Conservation (phyloP, 2,329 filamentous ascomycete species). For the Paecilomyces sp. region DNA sequence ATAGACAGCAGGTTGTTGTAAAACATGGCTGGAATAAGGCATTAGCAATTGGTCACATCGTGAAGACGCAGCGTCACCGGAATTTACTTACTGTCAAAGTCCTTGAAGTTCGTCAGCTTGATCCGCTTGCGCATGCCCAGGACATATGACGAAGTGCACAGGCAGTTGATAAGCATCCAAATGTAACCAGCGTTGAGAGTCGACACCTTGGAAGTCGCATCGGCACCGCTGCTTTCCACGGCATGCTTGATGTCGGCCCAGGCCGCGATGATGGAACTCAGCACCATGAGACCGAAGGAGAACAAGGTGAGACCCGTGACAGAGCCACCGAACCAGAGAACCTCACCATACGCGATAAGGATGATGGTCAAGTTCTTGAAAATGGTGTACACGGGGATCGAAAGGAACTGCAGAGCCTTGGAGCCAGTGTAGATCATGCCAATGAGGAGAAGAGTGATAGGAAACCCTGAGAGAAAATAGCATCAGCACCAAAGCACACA, state of each 20-base stretch:
- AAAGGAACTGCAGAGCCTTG: constrained; percentile 92
- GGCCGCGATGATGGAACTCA: constrained; percentile 88
- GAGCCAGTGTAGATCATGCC: constrained; percentile 99
- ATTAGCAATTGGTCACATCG: constrained; percentile 1
- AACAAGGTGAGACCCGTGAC: constrained; percentile 82
- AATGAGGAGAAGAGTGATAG: constrained; percentile 88
- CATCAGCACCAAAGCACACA: not conserved
- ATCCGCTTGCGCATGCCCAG: constrained; percentile 96
- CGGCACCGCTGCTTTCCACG: constrained; percentile 54
- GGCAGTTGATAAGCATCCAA: constrained; percentile 96
- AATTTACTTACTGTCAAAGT: constrained; percentile 82
- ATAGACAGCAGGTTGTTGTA: constrained; percentile 99
- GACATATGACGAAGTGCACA: constrained; percentile 86
- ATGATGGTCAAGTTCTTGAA: constrained; percentile 99
- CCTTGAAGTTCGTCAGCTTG: constrained; percentile 99
- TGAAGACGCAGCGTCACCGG: not conserved
- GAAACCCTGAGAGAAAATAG: constrained; percentile 63
- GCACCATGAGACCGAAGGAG: constrained; percentile 92
- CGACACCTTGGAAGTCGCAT: constrained; percentile 68
- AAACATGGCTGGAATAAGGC: constrained; percentile 72
- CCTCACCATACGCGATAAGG: constrained; percentile 95
- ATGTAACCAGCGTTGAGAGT: constrained; percentile 92
- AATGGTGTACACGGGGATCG: constrained; percentile 97
- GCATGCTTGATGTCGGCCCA: constrained; percentile 96
- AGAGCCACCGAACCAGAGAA: constrained; percentile 93